Conservation (phyloP, 176 grass and related monocot species). For the Hyparrhenia diplandra region DNA sequence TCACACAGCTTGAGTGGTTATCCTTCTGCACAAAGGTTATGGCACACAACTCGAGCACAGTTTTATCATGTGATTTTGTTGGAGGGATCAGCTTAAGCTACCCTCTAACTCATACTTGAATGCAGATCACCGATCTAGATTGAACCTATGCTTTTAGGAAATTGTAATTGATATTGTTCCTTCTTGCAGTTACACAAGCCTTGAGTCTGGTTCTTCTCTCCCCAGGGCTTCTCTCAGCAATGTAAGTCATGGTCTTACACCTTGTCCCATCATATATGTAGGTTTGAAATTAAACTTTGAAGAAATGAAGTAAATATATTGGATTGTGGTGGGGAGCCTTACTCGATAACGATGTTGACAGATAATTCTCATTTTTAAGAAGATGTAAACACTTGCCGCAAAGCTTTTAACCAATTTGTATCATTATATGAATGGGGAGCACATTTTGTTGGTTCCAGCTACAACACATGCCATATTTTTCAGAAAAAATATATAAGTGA, state of each 20-base stretch:
- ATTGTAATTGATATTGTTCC: slow-evolving; percentile 22
- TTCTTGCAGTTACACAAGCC: slow-evolving; percentile 39
- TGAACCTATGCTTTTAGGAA: not conserved
- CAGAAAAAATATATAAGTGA: too few species aligned
- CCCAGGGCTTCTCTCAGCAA: slow-evolving; percentile 31
- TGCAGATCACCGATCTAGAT: not conserved
- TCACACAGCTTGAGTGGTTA: slow-evolving; percentile 94
- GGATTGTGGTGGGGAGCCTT: not conserved
- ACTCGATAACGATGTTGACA: not conserved
- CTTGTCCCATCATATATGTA: too few species aligned
- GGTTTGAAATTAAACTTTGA: slow-evolving; percentile 9
- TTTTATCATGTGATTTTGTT: slow-evolving; percentile 47
- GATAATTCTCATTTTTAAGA: not conserved
- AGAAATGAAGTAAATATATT: not conserved
- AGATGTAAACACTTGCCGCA: not conserved
- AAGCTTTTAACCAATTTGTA: not conserved
- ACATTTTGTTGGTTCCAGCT: not conserved
- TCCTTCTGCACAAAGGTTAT: slow-evolving; percentile 99
- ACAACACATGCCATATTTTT: not conserved
- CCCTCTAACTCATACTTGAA: slow-evolving; percentile 15
- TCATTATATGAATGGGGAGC: not conserved
- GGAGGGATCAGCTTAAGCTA: slow-evolving; percentile 12
- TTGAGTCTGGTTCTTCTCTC: slow-evolving; percentile 35
- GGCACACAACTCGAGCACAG: slow-evolving; percentile 78
- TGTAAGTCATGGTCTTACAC: slow-evolving; percentile 41